A percentile compares a stretch with the other conserved stretches of the same genome.
Evolutionary conservation across 257 asterid genomes (phyloP).

Genomic region (Catharanthus roseus): DNA sequence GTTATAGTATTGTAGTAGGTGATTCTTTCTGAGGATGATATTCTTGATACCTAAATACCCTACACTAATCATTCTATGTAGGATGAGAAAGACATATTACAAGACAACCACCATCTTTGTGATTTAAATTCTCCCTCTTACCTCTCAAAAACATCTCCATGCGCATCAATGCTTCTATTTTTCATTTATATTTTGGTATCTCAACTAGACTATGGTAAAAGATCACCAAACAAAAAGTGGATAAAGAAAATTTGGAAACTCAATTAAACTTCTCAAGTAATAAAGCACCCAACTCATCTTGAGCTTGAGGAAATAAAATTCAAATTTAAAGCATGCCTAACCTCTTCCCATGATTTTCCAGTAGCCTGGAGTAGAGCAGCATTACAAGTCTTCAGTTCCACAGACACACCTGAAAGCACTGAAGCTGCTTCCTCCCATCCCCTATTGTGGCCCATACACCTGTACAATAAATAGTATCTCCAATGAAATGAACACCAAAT

Average conservation of each 20-base stretch:
- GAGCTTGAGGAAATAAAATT: background rate
- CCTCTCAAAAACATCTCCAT: background rate
- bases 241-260: background rate
- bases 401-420: constrained; percentile 62
- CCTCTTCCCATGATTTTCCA: constrained; percentile 93
- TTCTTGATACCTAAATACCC: background rate
- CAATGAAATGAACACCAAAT: constrained; percentile 13
- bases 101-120: background rate
- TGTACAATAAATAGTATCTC: constrained; percentile 27
- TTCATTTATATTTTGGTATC: background rate
- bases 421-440: constrained; percentile 99
- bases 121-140: background rate
- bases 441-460: constrained; percentile 98
- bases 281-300: background rate
- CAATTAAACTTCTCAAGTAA: background rate
- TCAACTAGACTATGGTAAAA: too few species aligned
- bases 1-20: background rate
- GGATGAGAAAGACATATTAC: background rate
- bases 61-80: background rate
- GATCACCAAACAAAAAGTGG: background rate
- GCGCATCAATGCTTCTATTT: background rate
- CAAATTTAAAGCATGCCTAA: constrained; percentile 16
- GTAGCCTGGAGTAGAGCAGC: constrained; percentile 92
- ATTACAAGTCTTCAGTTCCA: constrained; percentile 82
- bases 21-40: background rate